These are phyloP conservation scores for Canavalia ensiformis DNA, from an alignment of 306 rosid species.

Conservation along the genomic window DNA sequence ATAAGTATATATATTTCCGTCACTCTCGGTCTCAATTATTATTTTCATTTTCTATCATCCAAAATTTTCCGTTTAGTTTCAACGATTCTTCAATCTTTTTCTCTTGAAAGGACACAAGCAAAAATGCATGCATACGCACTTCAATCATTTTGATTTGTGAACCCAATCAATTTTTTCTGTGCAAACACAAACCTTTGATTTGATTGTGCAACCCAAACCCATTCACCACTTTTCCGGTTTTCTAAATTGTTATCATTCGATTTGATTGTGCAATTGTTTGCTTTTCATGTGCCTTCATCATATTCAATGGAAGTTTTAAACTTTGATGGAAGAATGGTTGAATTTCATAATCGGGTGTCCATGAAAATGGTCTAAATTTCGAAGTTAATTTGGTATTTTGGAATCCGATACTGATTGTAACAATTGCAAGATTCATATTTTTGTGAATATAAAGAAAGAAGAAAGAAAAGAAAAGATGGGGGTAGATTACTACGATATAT, in stretches of 20 bases:
- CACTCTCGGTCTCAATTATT: background rate
- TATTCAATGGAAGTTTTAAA: slow-evolving; percentile 32
- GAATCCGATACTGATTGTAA: slow-evolving; percentile 40
- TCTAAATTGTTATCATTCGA: slow-evolving; percentile 18
- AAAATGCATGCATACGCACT: slow-evolving; percentile 14
- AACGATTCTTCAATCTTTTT: slow-evolving; percentile 29
- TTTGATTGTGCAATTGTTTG: slow-evolving; percentile 3
- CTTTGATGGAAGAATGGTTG: slow-evolving; percentile 45
- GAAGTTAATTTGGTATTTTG: slow-evolving; percentile 33
- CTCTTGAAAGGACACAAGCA: background rate
- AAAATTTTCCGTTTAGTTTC: slow-evolving; percentile 18
- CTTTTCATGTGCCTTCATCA: slow-evolving; percentile 37
- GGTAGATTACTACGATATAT: slow-evolving; percentile 81
- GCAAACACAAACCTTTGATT: slow-evolving; percentile 19
- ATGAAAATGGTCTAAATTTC: slow-evolving; percentile 45
- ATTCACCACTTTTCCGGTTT: slow-evolving; percentile 11
- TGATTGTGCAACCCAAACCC: background rate
- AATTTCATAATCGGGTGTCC: slow-evolving; percentile 48
- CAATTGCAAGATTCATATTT: slow-evolving; percentile 24
- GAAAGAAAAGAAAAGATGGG: slow-evolving; percentile 62
- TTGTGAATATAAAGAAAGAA: background rate
- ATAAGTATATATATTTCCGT: slow-evolving; percentile 15
- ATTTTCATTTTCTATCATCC: slow-evolving; percentile 31
- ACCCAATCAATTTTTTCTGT: slow-evolving; percentile 8
- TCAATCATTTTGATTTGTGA: background rate